These are phyloP conservation scores for Magnaporthiopsis poae DNA, from an alignment of 2,329 filamentous ascomycete genomes.

Conservation along the genomic window DNA sequence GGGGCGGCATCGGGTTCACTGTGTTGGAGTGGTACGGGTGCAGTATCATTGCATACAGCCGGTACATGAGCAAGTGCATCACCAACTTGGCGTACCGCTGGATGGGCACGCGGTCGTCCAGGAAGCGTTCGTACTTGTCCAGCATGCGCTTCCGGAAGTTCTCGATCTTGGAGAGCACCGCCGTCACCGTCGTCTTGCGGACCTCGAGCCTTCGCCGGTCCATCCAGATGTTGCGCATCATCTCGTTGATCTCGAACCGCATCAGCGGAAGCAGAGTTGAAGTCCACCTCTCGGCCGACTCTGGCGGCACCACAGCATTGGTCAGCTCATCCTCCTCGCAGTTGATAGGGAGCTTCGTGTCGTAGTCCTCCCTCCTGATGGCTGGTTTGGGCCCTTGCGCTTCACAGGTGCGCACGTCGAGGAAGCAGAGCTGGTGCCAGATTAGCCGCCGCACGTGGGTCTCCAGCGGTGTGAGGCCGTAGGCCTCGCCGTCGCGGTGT, in stretches of 20 bases:
- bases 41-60: constrained; percentile 57
- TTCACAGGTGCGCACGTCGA: constrained; percentile 66
- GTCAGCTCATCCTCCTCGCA: constrained; percentile 57
- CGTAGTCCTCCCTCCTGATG: constrained; percentile 65
- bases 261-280: constrained; percentile 59
- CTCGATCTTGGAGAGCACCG: constrained; percentile 58
- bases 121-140: constrained; percentile 53
- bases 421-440: constrained; percentile 70
- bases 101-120: constrained; percentile 49
- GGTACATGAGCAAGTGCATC: constrained; percentile 53
- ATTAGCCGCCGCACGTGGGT: constrained; percentile 61
- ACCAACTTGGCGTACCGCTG: constrained; percentile 56
- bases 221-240: constrained; percentile 61
- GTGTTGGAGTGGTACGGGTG: constrained; percentile 53
- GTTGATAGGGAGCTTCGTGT: constrained; percentile 63
- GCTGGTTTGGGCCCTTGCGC: constrained; percentile 61
- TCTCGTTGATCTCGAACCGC: constrained; percentile 63
- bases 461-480: constrained; percentile 56
- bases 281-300: constrained; percentile 50
- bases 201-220: constrained; percentile 57
- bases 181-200: constrained; percentile 51
- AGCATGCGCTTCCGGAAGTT: constrained; percentile 56
- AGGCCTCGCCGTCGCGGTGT: constrained; percentile 59
- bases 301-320: constrained; percentile 27
- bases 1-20: constrained; percentile 43